These are phyloP conservation scores for Apiospora kogelbergensis DNA, from an alignment of 2,329 filamentous ascomycete species.

Conservation along the genomic window DNA sequence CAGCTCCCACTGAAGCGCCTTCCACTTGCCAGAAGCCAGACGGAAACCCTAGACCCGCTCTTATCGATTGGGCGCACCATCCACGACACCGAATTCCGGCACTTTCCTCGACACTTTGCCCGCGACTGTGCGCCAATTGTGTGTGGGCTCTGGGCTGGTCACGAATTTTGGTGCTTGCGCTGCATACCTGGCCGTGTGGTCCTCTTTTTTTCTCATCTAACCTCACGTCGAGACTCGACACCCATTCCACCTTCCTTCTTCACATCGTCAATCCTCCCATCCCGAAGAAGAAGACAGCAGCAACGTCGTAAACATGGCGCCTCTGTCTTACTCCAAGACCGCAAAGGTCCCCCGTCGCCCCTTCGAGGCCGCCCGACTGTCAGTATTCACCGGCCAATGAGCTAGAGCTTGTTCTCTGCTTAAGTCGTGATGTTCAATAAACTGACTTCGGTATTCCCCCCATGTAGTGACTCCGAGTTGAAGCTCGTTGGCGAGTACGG, in stretches of 20 bases:
- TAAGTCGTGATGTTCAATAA: constrained; percentile 79
- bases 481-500: constrained; percentile 99
- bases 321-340: constrained; percentile 94
- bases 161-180: neutral
- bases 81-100: neutral
- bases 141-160: constrained; percentile 1
- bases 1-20: neutral
- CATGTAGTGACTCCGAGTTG: constrained; percentile 90
- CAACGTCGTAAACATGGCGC: constrained; percentile 40
- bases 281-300: constrained; percentile 36
- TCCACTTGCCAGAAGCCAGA: neutral
- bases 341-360: constrained; percentile 97
- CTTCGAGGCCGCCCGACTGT: constrained; percentile 99
- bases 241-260: constrained; percentile 14
- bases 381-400: constrained; percentile 96
- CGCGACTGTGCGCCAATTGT: neutral
- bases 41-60: constrained; percentile 11
- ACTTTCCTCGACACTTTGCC: neutral
- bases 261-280: constrained; percentile 26
- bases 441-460: constrained; percentile 57
- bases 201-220: constrained; percentile 10
- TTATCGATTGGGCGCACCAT: neutral
- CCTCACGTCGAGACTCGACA: neutral
- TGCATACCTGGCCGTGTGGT: neutral
- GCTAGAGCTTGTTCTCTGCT: constrained; percentile 93